Evolutionary conservation across 306 rosid species (phyloP).

Genomic region (Trifolium dubium): DNA sequence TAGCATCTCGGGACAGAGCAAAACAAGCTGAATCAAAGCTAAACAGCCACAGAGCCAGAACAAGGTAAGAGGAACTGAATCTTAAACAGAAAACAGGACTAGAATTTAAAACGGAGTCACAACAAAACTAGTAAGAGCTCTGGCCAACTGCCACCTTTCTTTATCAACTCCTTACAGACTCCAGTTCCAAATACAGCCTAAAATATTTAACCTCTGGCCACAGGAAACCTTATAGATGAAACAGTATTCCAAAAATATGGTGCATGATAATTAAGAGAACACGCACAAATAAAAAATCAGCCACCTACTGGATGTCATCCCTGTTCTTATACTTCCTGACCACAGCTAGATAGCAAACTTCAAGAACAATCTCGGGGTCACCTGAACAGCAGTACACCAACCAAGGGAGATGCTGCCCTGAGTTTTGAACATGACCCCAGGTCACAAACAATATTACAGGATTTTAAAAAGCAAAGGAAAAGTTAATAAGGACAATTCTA

Average conservation of each 20-base stretch:
- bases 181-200: neutral
- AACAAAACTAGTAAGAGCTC: neutral
- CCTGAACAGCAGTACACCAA: neutral
- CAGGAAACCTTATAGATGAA: neutral
- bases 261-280: neutral
- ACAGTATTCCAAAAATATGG: neutral
- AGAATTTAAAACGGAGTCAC: neutral
- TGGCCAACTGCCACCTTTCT: neutral
- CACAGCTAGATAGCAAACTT: neutral
- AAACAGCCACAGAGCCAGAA: neutral
- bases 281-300: neutral
- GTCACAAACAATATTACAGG: neutral
- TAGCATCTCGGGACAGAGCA: neutral
- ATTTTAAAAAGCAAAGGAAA: neutral
- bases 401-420: neutral
- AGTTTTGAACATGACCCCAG: neutral
- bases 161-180: neutral
- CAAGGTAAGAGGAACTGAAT: conserved; percentile 9
- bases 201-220: neutral
- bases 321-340: neutral
- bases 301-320: neutral
- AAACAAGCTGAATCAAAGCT: conserved; percentile 1
- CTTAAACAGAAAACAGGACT: neutral
- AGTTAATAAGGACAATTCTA: neutral
- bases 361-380: neutral